Evolutionary conservation across 2,329 filamentous ascomycete genomes (phyloP).

Genomic region (Verticillium longisporum): DNA sequence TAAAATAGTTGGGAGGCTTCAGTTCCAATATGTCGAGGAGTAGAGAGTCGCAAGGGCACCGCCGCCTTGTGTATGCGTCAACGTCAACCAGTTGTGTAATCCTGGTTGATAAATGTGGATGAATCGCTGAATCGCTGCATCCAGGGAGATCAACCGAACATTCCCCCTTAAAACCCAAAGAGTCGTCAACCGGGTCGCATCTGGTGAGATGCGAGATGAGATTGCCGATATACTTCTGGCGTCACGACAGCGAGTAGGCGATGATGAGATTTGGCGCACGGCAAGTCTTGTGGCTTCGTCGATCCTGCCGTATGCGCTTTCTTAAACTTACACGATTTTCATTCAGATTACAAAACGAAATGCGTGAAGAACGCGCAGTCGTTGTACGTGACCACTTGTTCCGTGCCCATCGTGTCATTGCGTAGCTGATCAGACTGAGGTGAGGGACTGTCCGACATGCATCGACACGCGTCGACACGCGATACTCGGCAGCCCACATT

Average conservation of each 20-base stretch:
- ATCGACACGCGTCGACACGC: not conserved
- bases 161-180: not conserved
- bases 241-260: too few relatives aligned
- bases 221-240: not conserved
- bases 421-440: not conserved
- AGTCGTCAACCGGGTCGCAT: not conserved
- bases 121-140: not conserved
- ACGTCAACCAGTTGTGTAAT: not conserved
- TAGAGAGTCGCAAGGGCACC: not conserved
- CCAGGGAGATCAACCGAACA: not conserved
- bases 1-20: too few relatives aligned
- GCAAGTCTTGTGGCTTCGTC: not conserved
- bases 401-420: not conserved
- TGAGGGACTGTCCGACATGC: not conserved
- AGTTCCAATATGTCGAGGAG: too few relatives aligned
- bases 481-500: not conserved
- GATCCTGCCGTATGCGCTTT: not conserved
- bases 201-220: not conserved
- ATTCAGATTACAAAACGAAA: too few relatives aligned
- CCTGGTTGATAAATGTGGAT: not conserved
- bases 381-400: not conserved
- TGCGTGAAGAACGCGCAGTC: not conserved
- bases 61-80: not conserved
- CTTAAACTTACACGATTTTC: too few relatives aligned
- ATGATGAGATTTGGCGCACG: too few relatives aligned